phyloP scores from a whole-genome alignment of 176 grass and related monocot genomes.

The Triticum turgidum region DNA sequence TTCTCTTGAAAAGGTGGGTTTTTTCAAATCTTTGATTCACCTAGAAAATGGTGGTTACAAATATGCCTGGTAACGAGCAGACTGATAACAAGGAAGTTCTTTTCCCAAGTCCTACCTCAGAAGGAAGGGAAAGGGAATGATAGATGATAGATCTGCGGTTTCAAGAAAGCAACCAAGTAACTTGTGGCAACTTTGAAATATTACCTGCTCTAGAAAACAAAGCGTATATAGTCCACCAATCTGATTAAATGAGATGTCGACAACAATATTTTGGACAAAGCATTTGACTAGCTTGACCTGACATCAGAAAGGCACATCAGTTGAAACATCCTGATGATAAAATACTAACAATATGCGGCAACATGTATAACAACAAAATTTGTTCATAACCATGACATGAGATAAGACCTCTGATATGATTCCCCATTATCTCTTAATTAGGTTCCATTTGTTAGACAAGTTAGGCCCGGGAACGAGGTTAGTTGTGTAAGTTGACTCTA shows the following conservation, averaged over 20 bases:
- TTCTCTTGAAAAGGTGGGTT: conserved; percentile 69
- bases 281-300: conserved; percentile 97
- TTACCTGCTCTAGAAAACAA: conserved; percentile 67
- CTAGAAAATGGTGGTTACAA: conserved; percentile 42
- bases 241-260: conserved; percentile 96
- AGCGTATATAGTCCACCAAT: conserved; percentile 78
- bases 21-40: conserved; percentile 74
- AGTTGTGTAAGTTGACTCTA: background rate
- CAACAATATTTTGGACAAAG: conserved; percentile 77
- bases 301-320: conserved; percentile 37
- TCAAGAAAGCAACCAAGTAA: conserved; percentile 21
- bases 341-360: conserved; percentile 11
- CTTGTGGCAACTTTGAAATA: background rate
- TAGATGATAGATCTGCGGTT: conserved; percentile 17
- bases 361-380: background rate
- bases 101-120: background rate
- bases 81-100: background rate
- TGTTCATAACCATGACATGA: background rate
- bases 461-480: background rate
- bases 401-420: conserved; percentile 2
- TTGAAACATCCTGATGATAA: background rate
- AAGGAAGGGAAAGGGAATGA: background rate
- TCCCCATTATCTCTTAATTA: background rate
- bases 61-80: conserved; percentile 1
- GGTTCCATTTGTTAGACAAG: background rate